Percentiles rank a stretch among this genome's conserved stretches.
These are phyloP conservation scores for Tolypocladium endophyticum DNA, from an alignment of 2,329 filamentous ascomycete species.

Conservation along the genomic window DNA sequence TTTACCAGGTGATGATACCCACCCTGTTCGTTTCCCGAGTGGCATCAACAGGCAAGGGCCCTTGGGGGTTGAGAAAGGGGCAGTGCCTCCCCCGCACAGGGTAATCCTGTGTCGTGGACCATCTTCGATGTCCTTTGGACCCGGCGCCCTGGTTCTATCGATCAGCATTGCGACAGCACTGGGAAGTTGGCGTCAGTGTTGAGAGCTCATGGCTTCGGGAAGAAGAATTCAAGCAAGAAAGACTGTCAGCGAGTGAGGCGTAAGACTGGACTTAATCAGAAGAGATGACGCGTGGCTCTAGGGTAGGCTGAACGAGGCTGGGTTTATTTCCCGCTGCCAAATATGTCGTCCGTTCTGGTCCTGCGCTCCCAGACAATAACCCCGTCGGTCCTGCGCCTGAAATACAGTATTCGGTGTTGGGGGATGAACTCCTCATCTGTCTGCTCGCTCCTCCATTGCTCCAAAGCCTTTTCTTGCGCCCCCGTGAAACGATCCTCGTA, in stretches of 20 bases:
- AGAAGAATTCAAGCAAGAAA: neutral
- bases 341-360: constrained; percentile 41
- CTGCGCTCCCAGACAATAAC: constrained; percentile 46
- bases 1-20: too few species aligned
- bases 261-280: neutral
- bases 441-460: constrained; percentile 49
- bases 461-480: constrained; percentile 40
- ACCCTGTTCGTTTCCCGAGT: too few species aligned
- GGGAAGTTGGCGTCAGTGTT: neutral
- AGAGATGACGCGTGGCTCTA: neutral
- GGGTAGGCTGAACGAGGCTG: neutral
- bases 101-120: neutral
- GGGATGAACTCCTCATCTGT: constrained; percentile 59
- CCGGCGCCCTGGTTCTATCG: too few species aligned
- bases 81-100: too few species aligned
- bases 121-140: neutral
- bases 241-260: neutral
- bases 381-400: constrained; percentile 41
- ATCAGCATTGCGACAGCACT: neutral
- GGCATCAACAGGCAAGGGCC: too few species aligned
- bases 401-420: constrained; percentile 53
- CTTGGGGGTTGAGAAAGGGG: too few species aligned
- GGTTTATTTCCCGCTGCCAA: constrained; percentile 35
- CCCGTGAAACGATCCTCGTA: constrained; percentile 52
- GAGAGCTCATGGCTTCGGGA: neutral